Evolutionary conservation across 305 asterid genomes (phyloP).

Genomic region (Plantago rigida): DNA sequence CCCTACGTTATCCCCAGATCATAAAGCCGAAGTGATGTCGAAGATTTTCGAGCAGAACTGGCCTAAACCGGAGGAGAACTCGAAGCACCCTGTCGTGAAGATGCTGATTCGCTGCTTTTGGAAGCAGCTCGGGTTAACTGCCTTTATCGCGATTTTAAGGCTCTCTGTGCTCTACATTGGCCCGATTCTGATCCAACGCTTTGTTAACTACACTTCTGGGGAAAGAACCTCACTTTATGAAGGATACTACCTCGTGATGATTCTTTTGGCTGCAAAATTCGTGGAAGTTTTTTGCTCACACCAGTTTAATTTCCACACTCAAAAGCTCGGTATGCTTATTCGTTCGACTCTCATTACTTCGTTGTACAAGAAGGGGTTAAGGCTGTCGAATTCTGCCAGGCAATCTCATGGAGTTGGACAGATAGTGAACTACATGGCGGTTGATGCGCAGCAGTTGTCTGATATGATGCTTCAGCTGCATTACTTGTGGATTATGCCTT

Average conservation of each 20-base stretch:
- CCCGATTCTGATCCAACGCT: constrained; percentile 62
- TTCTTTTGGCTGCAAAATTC: constrained; percentile 57
- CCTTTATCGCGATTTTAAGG: constrained; percentile 55
- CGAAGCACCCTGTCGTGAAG: constrained; percentile 61
- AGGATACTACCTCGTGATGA: constrained; percentile 64
- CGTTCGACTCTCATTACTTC: constrained; percentile 75
- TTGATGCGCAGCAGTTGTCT: constrained; percentile 87
- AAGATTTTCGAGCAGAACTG: constrained; percentile 51
- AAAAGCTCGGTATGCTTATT: constrained; percentile 78
- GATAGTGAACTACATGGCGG: constrained; percentile 92
- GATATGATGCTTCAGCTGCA: constrained; percentile 95
- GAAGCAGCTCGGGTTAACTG: constrained; percentile 60
- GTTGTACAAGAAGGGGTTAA: constrained; percentile 64
- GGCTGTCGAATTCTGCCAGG: constrained; percentile 72
- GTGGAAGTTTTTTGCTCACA: constrained; percentile 71
- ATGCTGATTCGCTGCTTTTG: constrained; percentile 69
- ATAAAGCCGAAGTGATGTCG: constrained; percentile 65
- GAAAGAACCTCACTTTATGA: constrained; percentile 43
- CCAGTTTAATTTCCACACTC: constrained; percentile 76
- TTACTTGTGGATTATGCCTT: constrained; percentile 77
- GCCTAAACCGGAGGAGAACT: constrained; percentile 72
- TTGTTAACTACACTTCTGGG: constrained; percentile 66
- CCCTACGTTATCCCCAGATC: constrained; percentile 68
- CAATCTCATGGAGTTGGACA: constrained; percentile 91
- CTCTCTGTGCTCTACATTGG: constrained; percentile 71